Evolutionary conservation across 2,329 filamentous ascomycete species (phyloP).

Genomic region (Beauveria bassiana): DNA sequence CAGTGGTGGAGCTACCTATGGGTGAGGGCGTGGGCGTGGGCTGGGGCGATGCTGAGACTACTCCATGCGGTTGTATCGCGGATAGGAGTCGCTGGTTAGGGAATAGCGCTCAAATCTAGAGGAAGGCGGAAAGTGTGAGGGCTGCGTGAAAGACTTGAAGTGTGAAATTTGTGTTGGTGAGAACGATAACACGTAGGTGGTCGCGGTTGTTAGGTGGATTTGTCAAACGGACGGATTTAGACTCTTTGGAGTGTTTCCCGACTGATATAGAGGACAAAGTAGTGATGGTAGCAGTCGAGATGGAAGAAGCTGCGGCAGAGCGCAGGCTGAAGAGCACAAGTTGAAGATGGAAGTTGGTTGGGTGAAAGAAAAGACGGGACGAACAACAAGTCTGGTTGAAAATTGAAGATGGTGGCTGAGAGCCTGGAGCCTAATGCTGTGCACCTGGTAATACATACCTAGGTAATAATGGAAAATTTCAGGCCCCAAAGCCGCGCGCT

Average conservation of each 20-base stretch:
- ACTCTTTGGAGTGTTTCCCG: background rate
- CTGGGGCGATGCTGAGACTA: background rate
- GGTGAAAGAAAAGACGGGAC: background rate
- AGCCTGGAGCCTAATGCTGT: background rate
- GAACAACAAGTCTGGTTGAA: background rate
- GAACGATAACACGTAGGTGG: background rate
- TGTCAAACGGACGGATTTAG: background rate
- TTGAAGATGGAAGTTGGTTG: background rate
- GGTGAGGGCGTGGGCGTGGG: background rate
- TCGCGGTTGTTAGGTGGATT: background rate
- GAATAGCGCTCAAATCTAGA: background rate
- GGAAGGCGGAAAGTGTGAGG: background rate
- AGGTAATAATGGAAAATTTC: background rate
- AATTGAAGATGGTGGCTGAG: slow-evolving; percentile 7
- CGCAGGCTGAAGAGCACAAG: background rate
- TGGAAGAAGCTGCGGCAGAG: background rate
- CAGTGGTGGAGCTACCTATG: slow-evolving; percentile 11
- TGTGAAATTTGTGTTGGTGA: background rate
- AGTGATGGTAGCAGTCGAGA: too few species aligned
- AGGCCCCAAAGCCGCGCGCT: slow-evolving; percentile 15
- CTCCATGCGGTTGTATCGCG: slow-evolving; percentile 1
- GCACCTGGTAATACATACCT: background rate
- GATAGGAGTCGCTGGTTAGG: background rate
- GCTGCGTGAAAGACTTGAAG: background rate
- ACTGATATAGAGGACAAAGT: too few species aligned